A percentile compares a stretch with the other conserved stretches of the same genome.
phyloP scores from a whole-genome alignment of 2,329 filamentous ascomycete species.

The Trichocomaceae sp. region DNA sequence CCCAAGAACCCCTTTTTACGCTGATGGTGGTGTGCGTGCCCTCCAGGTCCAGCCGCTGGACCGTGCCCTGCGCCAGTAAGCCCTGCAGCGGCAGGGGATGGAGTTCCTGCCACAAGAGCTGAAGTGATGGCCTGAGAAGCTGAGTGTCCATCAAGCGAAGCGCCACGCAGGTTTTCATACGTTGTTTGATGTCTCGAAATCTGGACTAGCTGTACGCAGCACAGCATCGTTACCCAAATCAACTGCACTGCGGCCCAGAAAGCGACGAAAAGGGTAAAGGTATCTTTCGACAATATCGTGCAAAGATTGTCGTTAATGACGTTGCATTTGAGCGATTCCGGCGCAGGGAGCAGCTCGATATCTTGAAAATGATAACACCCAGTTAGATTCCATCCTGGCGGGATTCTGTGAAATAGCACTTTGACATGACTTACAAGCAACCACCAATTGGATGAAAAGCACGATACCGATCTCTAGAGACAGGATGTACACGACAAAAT shows the following conservation, averaged over 20 bases:
- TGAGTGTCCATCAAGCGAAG: constrained; percentile 53
- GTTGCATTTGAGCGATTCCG: constrained; percentile 55
- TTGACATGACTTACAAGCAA: constrained; percentile 62
- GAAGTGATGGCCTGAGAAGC: constrained; percentile 55
- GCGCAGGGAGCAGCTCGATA: constrained; percentile 52
- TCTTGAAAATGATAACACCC: not conserved
- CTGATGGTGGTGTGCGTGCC: constrained; percentile 39
- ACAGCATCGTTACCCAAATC: constrained; percentile 94
- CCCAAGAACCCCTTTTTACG: constrained; percentile 58
- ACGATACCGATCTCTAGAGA: constrained; percentile 69
- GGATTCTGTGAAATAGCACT: not conserved
- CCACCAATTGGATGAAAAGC: constrained; percentile 62
- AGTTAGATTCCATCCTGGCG: not conserved
- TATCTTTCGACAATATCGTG: constrained; percentile 68
- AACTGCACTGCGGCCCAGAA: constrained; percentile 79
- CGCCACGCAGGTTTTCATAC: constrained; percentile 89
- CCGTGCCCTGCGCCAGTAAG: constrained; percentile 61
- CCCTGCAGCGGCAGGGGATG: constrained; percentile 60
- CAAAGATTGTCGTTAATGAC: constrained; percentile 71
- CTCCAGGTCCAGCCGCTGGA: constrained; percentile 41
- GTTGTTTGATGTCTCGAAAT: constrained; percentile 90
- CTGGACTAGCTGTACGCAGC: constrained; percentile 89
- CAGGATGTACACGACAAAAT: constrained; percentile 87
- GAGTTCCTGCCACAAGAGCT: constrained; percentile 64
- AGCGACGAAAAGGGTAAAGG: constrained; percentile 72